phyloP scores from a whole-genome alignment of 2,329 filamentous ascomycete species.

The Fusarium incarnatum region DNA sequence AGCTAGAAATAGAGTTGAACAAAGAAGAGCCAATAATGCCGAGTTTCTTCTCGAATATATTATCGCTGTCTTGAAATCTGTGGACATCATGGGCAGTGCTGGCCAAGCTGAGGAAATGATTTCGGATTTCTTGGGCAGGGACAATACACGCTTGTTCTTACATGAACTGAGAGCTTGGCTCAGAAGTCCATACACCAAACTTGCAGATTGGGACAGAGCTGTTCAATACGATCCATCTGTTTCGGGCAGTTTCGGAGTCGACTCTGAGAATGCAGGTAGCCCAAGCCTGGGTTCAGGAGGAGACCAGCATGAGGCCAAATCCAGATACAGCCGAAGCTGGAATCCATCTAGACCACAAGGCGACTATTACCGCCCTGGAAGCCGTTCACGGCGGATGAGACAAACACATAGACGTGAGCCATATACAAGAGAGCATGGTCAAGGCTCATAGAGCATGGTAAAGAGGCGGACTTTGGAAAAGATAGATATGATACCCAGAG shows the following conservation, averaged over 20 bases:
- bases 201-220: constrained; percentile 82
- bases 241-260: not conserved
- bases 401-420: constrained; percentile 26
- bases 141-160: constrained; percentile 79
- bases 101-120: constrained; percentile 85
- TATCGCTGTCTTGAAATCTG: constrained; percentile 82
- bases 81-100: constrained; percentile 82
- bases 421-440: constrained; percentile 23
- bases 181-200: constrained; percentile 77
- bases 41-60: constrained; percentile 91
- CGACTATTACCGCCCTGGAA: constrained; percentile 46
- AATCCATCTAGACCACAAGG: constrained; percentile 21
- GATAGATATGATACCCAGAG: constrained; percentile 43
- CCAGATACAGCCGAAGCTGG: not conserved
- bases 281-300: not conserved
- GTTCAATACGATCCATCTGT: constrained; percentile 72
- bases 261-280: not conserved
- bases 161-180: constrained; percentile 89
- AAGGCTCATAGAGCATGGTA: constrained; percentile 1
- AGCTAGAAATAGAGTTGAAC: constrained; percentile 32
- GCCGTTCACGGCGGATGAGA: constrained; percentile 9
- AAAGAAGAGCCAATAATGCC: constrained; percentile 70
- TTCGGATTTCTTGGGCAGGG: constrained; percentile 79
- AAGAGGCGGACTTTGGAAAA: constrained; percentile 12
- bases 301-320: not conserved